phyloP scores from a whole-genome alignment of 1,139 yeast species.

The Yamadazyma triangularis region DNA sequence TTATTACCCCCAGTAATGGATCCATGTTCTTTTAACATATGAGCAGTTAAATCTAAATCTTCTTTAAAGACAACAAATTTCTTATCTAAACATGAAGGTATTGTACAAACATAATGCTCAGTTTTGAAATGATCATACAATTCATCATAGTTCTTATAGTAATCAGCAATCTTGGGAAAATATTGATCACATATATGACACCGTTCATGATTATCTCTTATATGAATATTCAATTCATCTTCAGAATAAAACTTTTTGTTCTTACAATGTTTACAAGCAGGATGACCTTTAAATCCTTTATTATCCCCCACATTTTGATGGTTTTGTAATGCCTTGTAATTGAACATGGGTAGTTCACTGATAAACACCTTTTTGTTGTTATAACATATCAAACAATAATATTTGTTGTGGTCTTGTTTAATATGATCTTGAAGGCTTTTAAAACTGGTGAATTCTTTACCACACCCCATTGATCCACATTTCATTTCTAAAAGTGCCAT shows the following conservation, averaged over 20 bases:
- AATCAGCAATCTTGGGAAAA: conserved; percentile 62
- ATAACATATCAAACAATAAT: conserved; percentile 73
- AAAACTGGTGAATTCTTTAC: conserved; percentile 39
- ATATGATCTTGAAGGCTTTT: conserved; percentile 64
- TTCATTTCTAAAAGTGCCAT: conserved; percentile 48
- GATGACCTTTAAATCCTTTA: conserved; percentile 84
- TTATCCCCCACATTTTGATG: conserved; percentile 71
- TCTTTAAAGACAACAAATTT: conserved; percentile 89
- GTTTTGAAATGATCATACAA: conserved; percentile 69
- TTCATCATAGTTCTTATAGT: conserved; percentile 71
- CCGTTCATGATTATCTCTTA: conserved; percentile 80
- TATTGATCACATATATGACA: conserved; percentile 86
- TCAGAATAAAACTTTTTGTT: conserved; percentile 78
- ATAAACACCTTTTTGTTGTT: conserved; percentile 74
- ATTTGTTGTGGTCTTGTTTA: conserved; percentile 54
- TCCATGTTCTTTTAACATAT: conserved; percentile 82
- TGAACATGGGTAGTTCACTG: conserved; percentile 60
- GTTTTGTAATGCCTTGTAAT: conserved; percentile 55
- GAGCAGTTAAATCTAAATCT: conserved; percentile 83
- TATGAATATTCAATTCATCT: conserved; percentile 79
- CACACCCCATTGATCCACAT: conserved; percentile 61
- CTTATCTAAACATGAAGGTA: conserved; percentile 77
- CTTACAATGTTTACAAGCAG: conserved; percentile 79
- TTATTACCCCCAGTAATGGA: conserved; percentile 45
- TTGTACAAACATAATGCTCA: conserved; percentile 77